Conservation (phyloP, 202 grass and related monocot species). For the Digitaria exilis region DNA sequence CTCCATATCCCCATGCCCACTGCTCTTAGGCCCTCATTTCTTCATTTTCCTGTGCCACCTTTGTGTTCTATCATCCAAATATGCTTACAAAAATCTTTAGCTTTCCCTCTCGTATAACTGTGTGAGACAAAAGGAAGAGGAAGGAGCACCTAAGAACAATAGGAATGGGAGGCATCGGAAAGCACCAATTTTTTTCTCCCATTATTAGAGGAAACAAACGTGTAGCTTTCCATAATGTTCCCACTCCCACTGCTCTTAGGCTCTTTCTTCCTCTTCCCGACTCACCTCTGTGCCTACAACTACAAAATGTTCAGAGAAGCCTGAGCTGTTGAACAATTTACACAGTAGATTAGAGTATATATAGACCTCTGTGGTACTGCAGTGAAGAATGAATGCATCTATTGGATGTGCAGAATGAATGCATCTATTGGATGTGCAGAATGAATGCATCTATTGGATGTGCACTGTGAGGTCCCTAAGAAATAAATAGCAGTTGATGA, state of each 20-base stretch:
- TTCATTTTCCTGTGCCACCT: constrained; percentile 26
- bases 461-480: background rate
- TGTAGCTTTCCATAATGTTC: constrained; percentile 26
- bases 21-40: constrained; percentile 36
- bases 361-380: background rate
- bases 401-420: no score
- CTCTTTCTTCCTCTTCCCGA: constrained; percentile 23
- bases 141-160: constrained; percentile 38
- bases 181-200: background rate
- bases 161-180: constrained; percentile 47
- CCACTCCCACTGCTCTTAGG: constrained; percentile 25
- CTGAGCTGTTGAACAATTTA: background rate
- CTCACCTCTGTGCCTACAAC: background rate
- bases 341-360: background rate
- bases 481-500: background rate
- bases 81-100: background rate
- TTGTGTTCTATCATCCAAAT: background rate
- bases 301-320: background rate
- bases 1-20: constrained; percentile 42
- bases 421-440: no score
- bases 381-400: background rate
- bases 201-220: background rate
- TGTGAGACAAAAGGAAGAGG: background rate
- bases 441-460: background rate
- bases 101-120: background rate